Evolutionary conservation across 495 filamentous ascomycete genomes (phyloP), one percentile per base, ranked within the genome.

Genomic region (Aspergillus wentii): DNA sequence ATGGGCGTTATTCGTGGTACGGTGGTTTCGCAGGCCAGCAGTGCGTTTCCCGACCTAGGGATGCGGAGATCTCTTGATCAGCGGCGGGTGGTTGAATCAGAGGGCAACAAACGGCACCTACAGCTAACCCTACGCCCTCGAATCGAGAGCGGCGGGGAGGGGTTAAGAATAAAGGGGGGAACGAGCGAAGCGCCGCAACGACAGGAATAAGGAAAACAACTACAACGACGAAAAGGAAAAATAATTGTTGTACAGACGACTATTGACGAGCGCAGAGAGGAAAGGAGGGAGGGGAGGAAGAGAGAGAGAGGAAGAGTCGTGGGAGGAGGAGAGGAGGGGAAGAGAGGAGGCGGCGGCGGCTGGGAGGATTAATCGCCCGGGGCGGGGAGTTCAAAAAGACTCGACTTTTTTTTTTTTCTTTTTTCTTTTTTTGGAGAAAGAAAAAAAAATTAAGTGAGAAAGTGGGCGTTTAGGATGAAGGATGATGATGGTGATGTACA

Each of bases 241-340:
- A 38, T 37, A 56, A 54, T 33, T 67, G 61, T 65, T 68, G 60
- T 65, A 66, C 61, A 65, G 43, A 40, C 34, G n/a, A n/a, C n/a
- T n/a, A n/a, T n/a, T n/a, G n/a, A n/a, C n/a, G 41, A 64, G 49
- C 43, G 54, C 40, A 30, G 39, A 47, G 48, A 51, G 44, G 40
- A 52, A 34, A 53, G 57, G 53, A 44, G 41, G 30, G 46, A 57
- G 55, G 57, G 54, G 52, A 33, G 34, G 46, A 46, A 52, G 48
- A 48, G 33, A 49, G 35, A 48, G 52, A 54, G 39, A 43, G 44
- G 48, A 46, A 31, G 36, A 41, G 41, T 23, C 41, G 45, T 27
- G 43, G 32, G 33, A 35, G 33, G 26, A 44, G 38, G 38, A 41
- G 29, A 40, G 59, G 51, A 53, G 48, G 46, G 42, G 41, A 43